Evolutionary conservation across 768 basidiomycete genomes (phyloP).

Genomic region (Auricularia auricula-judae): DNA sequence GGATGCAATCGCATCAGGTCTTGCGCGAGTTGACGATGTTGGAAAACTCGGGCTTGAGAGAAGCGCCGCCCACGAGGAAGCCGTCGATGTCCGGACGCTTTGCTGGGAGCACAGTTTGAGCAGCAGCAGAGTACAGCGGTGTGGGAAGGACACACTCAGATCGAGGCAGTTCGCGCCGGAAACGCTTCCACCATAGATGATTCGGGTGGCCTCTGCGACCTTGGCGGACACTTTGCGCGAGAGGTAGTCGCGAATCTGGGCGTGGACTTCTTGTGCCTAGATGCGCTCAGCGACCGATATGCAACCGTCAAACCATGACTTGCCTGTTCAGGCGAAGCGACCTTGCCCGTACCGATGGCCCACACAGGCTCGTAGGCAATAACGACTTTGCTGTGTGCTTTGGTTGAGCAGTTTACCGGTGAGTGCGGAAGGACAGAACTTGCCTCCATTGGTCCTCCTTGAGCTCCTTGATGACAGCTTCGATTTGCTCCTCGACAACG

Average conservation of each 20-base stretch:
- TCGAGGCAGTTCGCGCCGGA: constrained; percentile 81
- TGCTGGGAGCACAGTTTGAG: constrained; percentile 31
- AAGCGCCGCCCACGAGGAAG: constrained; percentile 96
- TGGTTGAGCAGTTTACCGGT: neutral
- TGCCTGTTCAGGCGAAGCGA: constrained; percentile 59
- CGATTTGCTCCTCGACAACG: constrained; percentile 75
- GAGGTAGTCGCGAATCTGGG: constrained; percentile 69
- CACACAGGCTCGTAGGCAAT: constrained; percentile 96
- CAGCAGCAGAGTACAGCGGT: neutral
- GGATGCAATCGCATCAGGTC: constrained; percentile 1
- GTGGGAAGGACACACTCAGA: constrained; percentile 48
- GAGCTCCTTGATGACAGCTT: constrained; percentile 55
- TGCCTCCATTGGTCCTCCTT: constrained; percentile 66
- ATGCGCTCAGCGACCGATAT: neutral
- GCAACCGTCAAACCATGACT: neutral
- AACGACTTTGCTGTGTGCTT: constrained; percentile 60
- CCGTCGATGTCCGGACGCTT: constrained; percentile 81
- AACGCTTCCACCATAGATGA: constrained; percentile 96
- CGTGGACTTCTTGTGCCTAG: constrained; percentile 90
- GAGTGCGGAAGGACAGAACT: constrained; percentile 25
- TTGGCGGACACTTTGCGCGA: constrained; percentile 46
- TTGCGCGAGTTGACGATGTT: constrained; percentile 73
- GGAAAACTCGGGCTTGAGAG: constrained; percentile 93
- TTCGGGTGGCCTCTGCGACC: constrained; percentile 64
- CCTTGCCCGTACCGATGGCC: constrained; percentile 98